Conservation (phyloP, 768 basidiomycete species). For the Lentinula aciculospora region DNA sequence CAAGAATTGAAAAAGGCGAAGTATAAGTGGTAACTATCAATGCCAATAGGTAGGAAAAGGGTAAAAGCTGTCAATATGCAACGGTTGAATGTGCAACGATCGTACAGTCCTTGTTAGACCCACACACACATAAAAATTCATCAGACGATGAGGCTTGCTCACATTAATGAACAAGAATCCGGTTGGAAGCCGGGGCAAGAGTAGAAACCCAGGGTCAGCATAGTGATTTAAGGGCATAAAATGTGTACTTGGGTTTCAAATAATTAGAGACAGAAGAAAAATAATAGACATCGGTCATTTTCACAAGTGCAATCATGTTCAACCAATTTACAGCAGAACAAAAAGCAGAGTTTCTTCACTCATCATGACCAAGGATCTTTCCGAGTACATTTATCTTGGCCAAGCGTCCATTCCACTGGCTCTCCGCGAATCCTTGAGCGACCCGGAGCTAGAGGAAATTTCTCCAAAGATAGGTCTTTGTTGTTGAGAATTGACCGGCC, state of each 20-base stretch:
- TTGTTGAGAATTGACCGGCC: constrained; percentile 14
- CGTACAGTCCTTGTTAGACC: background rate
- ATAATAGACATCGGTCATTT: constrained; percentile 1
- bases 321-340: background rate
- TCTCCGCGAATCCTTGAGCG: constrained; percentile 53
- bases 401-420: constrained; percentile 67
- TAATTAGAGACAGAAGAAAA: background rate
- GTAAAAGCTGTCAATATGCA: background rate
- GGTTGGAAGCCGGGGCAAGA: constrained; percentile 3
- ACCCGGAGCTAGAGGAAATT: background rate
- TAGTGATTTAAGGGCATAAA: background rate
- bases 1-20: background rate
- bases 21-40: background rate
- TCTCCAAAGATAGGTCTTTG: background rate
- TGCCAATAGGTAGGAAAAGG: background rate
- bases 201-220: background rate
- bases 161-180: constrained; percentile 11
- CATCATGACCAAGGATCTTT: background rate
- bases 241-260: background rate
- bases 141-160: constrained; percentile 6
- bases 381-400: constrained; percentile 46
- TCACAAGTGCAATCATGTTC: background rate
- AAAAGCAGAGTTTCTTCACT: background rate
- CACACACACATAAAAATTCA: background rate
- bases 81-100: background rate